These are phyloP conservation scores for Phytophthora podocarpi DNA, from an alignment of 352 stramenopile species.

Conservation along the genomic window DNA sequence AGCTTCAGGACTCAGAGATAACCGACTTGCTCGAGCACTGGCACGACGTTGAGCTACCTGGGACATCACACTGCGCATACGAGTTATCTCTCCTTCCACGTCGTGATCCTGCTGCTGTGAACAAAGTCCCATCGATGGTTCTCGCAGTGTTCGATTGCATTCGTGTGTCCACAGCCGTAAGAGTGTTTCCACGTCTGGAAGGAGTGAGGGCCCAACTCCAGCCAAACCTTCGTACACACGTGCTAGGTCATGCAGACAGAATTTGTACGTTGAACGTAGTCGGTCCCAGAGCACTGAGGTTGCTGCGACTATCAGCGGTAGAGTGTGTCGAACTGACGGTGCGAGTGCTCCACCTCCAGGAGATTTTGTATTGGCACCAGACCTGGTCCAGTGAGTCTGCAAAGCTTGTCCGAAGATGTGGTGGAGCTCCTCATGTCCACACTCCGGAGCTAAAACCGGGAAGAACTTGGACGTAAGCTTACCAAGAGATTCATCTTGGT, in stretches of 20 bases:
- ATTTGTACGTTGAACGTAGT: slow-evolving; percentile 31
- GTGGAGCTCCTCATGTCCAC: slow-evolving; percentile 33
- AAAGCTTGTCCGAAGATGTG: slow-evolving; percentile 38
- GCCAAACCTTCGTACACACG: slow-evolving; percentile 57
- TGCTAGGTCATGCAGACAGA: slow-evolving; percentile 55
- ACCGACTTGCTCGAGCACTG: slow-evolving; percentile 31
- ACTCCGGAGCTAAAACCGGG: slow-evolving; percentile 33
- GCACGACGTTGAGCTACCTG: slow-evolving; percentile 29
- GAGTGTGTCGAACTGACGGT: slow-evolving; percentile 13
- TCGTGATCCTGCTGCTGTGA: slow-evolving; percentile 11
- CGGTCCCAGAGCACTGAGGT: slow-evolving; percentile 64
- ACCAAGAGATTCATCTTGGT: slow-evolving; percentile 11
- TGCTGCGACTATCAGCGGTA: slow-evolving; percentile 40
- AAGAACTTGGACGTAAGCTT: slow-evolving; percentile 40
- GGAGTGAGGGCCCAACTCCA: slow-evolving; percentile 33
- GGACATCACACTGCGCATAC: slow-evolving; percentile 18
- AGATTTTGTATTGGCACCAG: not conserved
- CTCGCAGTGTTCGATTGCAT: slow-evolving; percentile 38
- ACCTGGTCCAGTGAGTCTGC: slow-evolving; percentile 26
- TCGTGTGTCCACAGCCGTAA: slow-evolving; percentile 62
- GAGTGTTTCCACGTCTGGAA: slow-evolving; percentile 52
- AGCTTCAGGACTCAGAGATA: slow-evolving; percentile 10
- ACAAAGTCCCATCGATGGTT: slow-evolving; percentile 21
- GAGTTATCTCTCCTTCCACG: slow-evolving; percentile 17
- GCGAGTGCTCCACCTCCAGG: slow-evolving; percentile 16